Base-by-base conservation (phyloP, 2,329 filamentous ascomycete species). In the Colletotrichum karsti region DNA sequence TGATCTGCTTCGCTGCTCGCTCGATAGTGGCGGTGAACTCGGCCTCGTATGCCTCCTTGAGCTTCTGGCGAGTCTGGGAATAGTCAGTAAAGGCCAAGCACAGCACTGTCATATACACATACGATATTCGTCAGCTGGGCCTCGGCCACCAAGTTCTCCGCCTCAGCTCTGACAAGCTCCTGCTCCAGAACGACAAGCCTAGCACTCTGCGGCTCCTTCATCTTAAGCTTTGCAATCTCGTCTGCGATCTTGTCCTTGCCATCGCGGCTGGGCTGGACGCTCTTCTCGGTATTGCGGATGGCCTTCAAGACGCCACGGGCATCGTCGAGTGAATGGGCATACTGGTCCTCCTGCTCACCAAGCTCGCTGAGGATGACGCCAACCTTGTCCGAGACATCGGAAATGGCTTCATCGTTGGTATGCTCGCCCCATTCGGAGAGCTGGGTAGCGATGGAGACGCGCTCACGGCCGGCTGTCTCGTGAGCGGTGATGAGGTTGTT, bases 381-480 rank as follows among this genome's bases (percentile, higher is more conserved):
- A 58, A 99, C 87, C 86, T 99, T 99, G 86, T 98, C 96, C 67
- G 93, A 94, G 73, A 99, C 88, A 77, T 98, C 96, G 58, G 90
- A 94, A 75, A 98, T 86, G 57, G 91, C 90, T 69, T 97, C 94
- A 76, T 99, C 96, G 59, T 90, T 88, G 2, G 95, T 98, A 68
- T 93, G 89, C 82, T 98, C 95, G 65, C 96, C 96, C 96, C 96
- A 99, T 73, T 98, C 95, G 7, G 94, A 97, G 48, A 99, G 89
- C 83, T 98, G 95, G 10, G 91, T 90, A 15, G 95, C 96, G 75
- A 98, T 94, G 55, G 90, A 89, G 69, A 93, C 83, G 64, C 94
- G 93, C 83, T 98, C 95, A 67, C 92, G 92, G 54, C 91, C 93
- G 7, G 95, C 96, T 7, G 89, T 84, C 82, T 97, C 94, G 82